Conservation (phyloP, 768 basidiomycete species). For the Kondoa malvinella region DNA sequence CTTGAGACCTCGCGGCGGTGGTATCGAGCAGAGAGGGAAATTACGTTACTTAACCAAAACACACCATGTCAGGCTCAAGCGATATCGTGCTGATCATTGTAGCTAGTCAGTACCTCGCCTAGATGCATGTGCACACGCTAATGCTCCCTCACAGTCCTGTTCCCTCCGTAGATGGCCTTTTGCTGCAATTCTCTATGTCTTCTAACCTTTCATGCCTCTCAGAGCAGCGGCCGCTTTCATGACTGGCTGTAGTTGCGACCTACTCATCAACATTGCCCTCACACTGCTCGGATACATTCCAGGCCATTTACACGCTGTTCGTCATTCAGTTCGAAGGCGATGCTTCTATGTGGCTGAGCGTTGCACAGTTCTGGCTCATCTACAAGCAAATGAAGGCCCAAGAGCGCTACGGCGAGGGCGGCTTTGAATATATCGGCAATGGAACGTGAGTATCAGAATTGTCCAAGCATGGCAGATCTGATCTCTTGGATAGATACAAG, state of each 20-base stretch:
- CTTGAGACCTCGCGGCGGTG: too few species aligned
- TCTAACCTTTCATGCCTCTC: not conserved
- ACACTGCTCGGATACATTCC: not conserved
- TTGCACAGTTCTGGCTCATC: not conserved
- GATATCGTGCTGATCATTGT: not conserved
- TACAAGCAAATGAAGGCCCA: not conserved
- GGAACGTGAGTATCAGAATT: not conserved
- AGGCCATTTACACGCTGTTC: not conserved
- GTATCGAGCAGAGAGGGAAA: not conserved
- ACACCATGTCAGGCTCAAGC: not conserved
- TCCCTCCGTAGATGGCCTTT: not conserved
- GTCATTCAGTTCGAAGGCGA: not conserved
- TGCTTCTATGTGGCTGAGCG: not conserved
- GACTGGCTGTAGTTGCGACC: not conserved
- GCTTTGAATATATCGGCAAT: not conserved
- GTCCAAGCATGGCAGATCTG: not conserved
- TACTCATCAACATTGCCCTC: not conserved
- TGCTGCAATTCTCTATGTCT: not conserved
- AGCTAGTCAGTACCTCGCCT: not conserved
- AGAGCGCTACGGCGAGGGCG: not conserved
- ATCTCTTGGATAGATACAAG: not conserved
- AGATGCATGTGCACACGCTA: not conserved
- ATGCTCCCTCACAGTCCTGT: not conserved
- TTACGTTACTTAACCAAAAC: not conserved
- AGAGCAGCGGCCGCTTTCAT: not conserved